These are phyloP conservation scores for Pseudocercospora fuligena DNA, from an alignment of 2,329 filamentous ascomycete species.

Conservation along the genomic window DNA sequence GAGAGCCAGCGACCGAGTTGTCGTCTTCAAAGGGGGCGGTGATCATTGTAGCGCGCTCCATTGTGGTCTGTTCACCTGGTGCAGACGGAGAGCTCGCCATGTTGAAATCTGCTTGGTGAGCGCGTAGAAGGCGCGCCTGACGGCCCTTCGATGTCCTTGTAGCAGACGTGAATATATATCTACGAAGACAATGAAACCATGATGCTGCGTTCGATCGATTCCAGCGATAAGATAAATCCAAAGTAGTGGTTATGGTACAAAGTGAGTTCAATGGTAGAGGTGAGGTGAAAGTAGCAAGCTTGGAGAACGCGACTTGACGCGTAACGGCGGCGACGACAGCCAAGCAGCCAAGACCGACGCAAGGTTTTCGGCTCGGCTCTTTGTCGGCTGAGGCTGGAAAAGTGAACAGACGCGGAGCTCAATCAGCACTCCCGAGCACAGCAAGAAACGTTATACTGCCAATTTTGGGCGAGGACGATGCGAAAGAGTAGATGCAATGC, in stretches of 20 bases:
- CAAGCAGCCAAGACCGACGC: background rate
- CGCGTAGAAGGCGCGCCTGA: background rate
- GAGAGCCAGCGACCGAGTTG: conserved; percentile 25
- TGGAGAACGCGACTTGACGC: background rate
- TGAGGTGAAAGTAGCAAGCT: conserved; percentile 1
- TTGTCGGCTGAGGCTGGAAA: background rate
- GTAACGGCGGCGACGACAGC: background rate
- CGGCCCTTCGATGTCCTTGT: background rate
- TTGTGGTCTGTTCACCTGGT: conserved; percentile 1
- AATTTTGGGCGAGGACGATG: conserved; percentile 12
- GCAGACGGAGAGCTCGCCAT: conserved; percentile 18
- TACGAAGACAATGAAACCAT: background rate
- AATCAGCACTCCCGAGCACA: background rate
- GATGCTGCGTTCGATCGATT: background rate
- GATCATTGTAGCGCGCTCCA: background rate
- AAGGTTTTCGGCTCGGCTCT: background rate
- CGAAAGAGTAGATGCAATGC: conserved; percentile 30
- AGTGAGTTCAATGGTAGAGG: background rate
- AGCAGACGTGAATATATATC: background rate
- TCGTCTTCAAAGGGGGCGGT: conserved; percentile 20
- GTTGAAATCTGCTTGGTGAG: background rate
- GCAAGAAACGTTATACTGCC: background rate
- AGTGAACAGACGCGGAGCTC: background rate
- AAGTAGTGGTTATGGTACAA: background rate
- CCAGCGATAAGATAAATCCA: background rate